phyloP scores from a whole-genome alignment of 208 protist genomes.

The Leishmania lainsoni region DNA sequence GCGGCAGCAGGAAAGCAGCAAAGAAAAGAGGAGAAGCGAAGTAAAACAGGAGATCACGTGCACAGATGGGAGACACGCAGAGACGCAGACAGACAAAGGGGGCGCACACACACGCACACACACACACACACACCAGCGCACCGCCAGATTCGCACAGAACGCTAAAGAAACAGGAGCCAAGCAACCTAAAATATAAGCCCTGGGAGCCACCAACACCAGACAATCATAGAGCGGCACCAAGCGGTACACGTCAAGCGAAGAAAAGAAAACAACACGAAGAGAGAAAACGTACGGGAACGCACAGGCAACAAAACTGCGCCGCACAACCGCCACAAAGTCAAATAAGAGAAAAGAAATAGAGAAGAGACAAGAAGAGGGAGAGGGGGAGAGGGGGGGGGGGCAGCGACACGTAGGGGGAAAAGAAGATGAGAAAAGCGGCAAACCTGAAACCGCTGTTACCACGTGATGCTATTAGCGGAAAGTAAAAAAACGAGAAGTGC shows the following conservation, averaged over 20 bases:
- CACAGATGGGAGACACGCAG: conserved; percentile 3
- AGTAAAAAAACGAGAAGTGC: neutral
- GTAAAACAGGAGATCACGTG: neutral
- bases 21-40: conserved; percentile 1
- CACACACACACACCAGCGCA: neutral
- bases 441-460: neutral
- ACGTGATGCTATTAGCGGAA: neutral
- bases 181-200: neutral
- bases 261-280: neutral
- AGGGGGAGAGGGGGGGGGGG: no score
- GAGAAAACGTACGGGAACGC: neutral
- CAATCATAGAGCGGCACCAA: neutral
- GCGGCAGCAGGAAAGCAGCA: conserved; percentile 11
- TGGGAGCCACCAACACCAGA: conserved; percentile 9
- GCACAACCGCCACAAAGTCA: neutral
- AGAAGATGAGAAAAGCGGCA: neutral
- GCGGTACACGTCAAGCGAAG: neutral
- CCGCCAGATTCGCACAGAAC: conserved; percentile 3
- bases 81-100: neutral
- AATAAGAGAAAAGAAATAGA: neutral
- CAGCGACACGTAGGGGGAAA: neutral
- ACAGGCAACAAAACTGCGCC: no score
- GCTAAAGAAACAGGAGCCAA: neutral
- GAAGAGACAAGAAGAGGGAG: conserved; percentile 2
- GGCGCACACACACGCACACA: neutral